Evolutionary conservation across 805 yeast genomes (phyloP), one percentile per base, ranked within the genome.

Genomic region (Kodamaea kaohsiungensis): DNA sequence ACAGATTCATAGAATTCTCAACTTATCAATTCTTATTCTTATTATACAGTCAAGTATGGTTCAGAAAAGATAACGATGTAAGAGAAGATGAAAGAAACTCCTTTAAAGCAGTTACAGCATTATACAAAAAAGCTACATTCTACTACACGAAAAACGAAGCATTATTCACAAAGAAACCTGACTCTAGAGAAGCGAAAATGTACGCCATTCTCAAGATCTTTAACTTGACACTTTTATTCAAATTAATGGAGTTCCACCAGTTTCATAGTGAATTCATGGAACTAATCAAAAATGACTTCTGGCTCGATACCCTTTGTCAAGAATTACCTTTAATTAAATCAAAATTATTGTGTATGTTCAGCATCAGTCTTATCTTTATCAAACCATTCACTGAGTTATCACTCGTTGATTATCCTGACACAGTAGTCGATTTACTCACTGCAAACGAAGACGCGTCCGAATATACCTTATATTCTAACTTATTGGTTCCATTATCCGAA

Each of bases 381-480:
- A 61, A 65, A 52, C 74, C 77, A 9, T 70, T 70, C 59, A 66
- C 62, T 40, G 62, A 61, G 13, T 58, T 72, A 37, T 49, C 65
- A 2, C 61, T 68, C 39, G 48, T 67, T n/a, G 60, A 57, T 17
- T 46, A 54, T 10, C 45, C 53, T 30, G 66, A 64, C 30, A 40
- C 42, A 1, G 17, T 67, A 2, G 52, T 67, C 13, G 67, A 68
- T 49, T 49, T 59, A 16, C 61, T 56, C 46, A 60, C 62, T 16
- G 52, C 57, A 1, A 51, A 56, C 19, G 61, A 61, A 3, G 30
- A 49, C n/a, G 46, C 55, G 8, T 54, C 56, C 12, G 69, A 64
- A 43, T 52, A 46, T 42, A 25, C 43, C 3, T 17, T 67, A 15
- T 70, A 64, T 53, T 54, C 61, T 42, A 46, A 58, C 1, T 51